Base-by-base conservation (phyloP, 2,329 filamentous ascomycete species). In the Pyrenochaeta sp. region DNA sequence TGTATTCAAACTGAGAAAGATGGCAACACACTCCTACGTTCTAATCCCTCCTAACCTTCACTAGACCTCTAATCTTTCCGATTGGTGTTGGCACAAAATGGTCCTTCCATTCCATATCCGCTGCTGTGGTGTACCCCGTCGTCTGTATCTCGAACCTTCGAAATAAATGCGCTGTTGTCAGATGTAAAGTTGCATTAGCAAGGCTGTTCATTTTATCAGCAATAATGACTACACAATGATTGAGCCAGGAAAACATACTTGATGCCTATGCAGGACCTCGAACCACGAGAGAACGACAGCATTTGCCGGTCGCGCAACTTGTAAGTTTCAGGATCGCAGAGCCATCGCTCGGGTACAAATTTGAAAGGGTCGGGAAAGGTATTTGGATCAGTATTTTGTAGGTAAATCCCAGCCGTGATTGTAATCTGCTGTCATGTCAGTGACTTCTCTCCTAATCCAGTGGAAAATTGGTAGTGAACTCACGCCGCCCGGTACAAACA, bases 61-160 rank as follows among this genome's bases (percentile, higher is more conserved):
- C 51, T 17, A 54, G 23, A 3, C 54, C 60, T 42, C 52, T 60
- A 17, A 60, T 56, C 21, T 48, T 49, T 11, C 56, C 54, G 29
- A 46, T 18, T 15, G 51, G 29, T 39, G 35, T 32, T 1, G 60
- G 45, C 37, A 63, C 56, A 39, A 63, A 60, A 6, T 49, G 33
- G 43, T 63, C 51, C 11, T 43, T 58, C 54, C 60, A 60, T 14
- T 58, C 54, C 54, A 60, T 60, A 54, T 62, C 56, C 12, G 30
- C 15, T 14, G 46, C 56, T 14, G 59, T 60, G 21, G 54, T 60
- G 39, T 58, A 51, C 18, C 54, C 59, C 14, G 37, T 49, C 17
- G 59, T 60, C 14, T 27, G 31, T 9, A 60, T 55, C 15, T 62
- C 45, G 32, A 60, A 62, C 7, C 56, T 17, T 2, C 59, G 35